Evolutionary conservation across 179 eudicot species (phyloP).

Genomic region (Spergularia azorica): DNA sequence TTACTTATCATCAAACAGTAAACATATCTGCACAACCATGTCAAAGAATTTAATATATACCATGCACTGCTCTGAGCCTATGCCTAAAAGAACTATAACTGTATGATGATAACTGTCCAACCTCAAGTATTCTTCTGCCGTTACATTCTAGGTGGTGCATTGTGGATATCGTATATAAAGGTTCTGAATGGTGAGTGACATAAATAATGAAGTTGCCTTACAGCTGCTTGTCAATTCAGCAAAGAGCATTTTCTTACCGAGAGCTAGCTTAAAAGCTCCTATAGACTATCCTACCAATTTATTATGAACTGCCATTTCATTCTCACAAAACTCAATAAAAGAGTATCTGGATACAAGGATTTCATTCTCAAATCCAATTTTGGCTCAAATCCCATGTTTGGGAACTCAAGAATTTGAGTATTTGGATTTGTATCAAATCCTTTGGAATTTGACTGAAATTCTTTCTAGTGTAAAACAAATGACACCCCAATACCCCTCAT

Average conservation of each 20-base stretch:
- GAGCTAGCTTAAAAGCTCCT: not conserved
- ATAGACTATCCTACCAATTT: not conserved
- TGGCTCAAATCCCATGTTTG: no score
- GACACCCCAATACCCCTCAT: no score
- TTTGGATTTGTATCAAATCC: no score
- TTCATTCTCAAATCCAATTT: no score
- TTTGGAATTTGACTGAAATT: not conserved
- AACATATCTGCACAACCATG: no score
- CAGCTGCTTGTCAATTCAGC: not conserved
- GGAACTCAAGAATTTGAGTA: no score
- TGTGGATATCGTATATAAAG: not conserved
- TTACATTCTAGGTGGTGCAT: no score
- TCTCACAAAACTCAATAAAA: no score
- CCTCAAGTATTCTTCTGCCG: not conserved
- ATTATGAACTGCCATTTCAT: not conserved
- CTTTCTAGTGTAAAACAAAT: not conserved
- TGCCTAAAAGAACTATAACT: no score
- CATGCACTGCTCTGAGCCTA: not conserved
- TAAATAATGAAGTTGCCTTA: not conserved
- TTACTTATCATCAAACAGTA: no score
- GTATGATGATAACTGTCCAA: not conserved
- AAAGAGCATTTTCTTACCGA: not conserved
- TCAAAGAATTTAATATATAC: not conserved
- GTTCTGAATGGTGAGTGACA: not conserved
- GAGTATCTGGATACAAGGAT: no score